Percentiles rank a stretch among this genome's conserved stretches.
phyloP scores from a whole-genome alignment of 768 basidiomycete genomes.

The Hericium coralloides region DNA sequence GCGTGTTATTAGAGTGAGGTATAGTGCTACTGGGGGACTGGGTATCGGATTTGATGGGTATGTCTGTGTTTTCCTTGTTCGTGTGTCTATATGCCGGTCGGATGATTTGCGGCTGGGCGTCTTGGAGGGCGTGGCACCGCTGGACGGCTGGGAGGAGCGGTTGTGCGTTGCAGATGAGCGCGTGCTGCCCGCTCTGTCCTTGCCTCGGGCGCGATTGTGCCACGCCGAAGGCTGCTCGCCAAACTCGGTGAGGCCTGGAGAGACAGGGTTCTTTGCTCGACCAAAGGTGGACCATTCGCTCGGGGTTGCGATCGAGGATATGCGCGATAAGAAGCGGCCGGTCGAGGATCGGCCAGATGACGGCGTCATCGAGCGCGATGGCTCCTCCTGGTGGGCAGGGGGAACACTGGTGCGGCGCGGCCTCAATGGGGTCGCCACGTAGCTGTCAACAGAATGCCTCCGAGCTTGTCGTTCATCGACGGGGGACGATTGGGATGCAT shows the following conservation, averaged over 20 bases:
- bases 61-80: neutral
- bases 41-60: neutral
- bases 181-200: constrained; percentile 17
- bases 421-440: neutral
- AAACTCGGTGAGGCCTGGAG: constrained; percentile 10
- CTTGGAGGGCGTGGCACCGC: constrained; percentile 8
- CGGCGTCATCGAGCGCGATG: neutral
- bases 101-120: neutral
- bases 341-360: neutral
- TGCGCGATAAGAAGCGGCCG: constrained; percentile 7
- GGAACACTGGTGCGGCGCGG: neutral
- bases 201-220: neutral
- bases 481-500: neutral
- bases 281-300: constrained; percentile 31
- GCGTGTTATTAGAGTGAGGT: constrained; percentile 4
- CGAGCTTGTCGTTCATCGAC: neutral
- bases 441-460: neutral
- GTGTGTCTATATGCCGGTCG: neutral
- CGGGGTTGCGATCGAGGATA: constrained; percentile 14
- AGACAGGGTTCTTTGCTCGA: constrained; percentile 15
- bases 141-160: constrained; percentile 18
- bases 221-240: constrained; percentile 15
- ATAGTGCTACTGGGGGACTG: constrained; percentile 7
- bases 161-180: constrained; percentile 24
- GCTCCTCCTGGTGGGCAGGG: neutral